A percentile compares a stretch with the other conserved stretches of the same genome.
These are phyloP conservation scores for Phtheirospermum japonicum DNA, from an alignment of 257 asterid genomes.

Conservation along the genomic window DNA sequence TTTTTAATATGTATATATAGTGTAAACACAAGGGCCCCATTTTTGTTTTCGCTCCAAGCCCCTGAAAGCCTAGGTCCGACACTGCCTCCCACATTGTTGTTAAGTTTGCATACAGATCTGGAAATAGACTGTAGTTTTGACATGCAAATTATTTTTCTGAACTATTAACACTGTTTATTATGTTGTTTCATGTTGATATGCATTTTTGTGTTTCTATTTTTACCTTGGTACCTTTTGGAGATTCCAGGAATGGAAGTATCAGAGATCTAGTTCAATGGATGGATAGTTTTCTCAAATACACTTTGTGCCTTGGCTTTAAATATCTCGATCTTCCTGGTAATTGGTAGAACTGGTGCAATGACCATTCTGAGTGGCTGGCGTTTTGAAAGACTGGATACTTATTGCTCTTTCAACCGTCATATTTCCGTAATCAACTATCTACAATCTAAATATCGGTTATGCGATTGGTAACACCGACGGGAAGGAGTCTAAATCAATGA, in stretches of 20 bases:
- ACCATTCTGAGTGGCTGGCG: constrained; percentile 98
- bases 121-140: constrained; percentile 13
- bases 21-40: no score
- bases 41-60: no score
- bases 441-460: constrained; percentile 83
- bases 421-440: constrained; percentile 89
- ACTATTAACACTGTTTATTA: constrained; percentile 2
- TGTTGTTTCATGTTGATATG: constrained; percentile 29
- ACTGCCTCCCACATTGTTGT: no score
- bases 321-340: constrained; percentile 88
- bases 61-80: no score
- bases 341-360: constrained; percentile 99
- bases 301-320: constrained; percentile 91
- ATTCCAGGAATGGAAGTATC: constrained; percentile 88
- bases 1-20: no score
- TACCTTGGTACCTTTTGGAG: constrained; percentile 98
- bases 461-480: constrained; percentile 99
- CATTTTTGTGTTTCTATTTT: constrained; percentile 89
- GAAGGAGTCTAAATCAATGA: no score
- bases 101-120: no score
- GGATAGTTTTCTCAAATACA: constrained; percentile 99
- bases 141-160: constrained; percentile 13
- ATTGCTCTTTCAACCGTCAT: constrained; percentile 88
- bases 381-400: constrained; percentile 95
- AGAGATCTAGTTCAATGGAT: constrained; percentile 76